Base-by-base conservation (phyloP, 2,329 filamentous ascomycete genomes). In the Aureobasidium melanogenum region DNA sequence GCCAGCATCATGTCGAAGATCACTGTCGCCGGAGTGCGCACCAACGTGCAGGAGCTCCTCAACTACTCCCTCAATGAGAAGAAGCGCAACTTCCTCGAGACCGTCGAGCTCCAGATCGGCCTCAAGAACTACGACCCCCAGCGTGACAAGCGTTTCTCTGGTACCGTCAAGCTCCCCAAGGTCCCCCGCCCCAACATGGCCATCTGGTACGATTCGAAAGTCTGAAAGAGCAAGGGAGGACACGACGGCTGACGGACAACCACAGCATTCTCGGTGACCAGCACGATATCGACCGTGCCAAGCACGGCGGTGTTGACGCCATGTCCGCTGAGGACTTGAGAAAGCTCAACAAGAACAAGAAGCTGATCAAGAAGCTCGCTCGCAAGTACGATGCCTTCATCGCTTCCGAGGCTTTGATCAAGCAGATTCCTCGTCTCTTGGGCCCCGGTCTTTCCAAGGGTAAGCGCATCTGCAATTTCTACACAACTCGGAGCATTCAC, bases 271-370 rank as follows among this genome's bases (percentile, higher is more conserved):
- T 96, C 78, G 82, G 91, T 82, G 84, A 94, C 86, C 83, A 95
- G 88, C 93, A 97, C 85, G 94, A 99, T 86, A 95, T 99, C 77
- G 94, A 99, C 80, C 92, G 94, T 86, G 93, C 94, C 77, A 99
- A 99, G 88, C 94, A 99, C 85, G 89, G 91, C 75, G 93, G 91
- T 79, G 86, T 97, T 72, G 94, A 99, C 77, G 91, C 93, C 82
- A 97, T 97, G 94, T 96, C 90, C 75, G 81, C 90, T 69, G 94
- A 99, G 75, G 94, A 99, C 81, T 83, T 99, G 82, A 99, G 99
- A 90, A 99, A 99, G 89, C 91, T 99, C 72, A 99, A 99, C 89
- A 99, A 99, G 91, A 99, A 99, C 91, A 97, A 99, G 90, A 99
- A 99, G 89, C 88, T 97, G 75, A 97, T 99, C 88, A 99, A 99